Evolutionary conservation across 768 basidiomycete species (phyloP).

Genomic region (Lentinula raphanica): DNA sequence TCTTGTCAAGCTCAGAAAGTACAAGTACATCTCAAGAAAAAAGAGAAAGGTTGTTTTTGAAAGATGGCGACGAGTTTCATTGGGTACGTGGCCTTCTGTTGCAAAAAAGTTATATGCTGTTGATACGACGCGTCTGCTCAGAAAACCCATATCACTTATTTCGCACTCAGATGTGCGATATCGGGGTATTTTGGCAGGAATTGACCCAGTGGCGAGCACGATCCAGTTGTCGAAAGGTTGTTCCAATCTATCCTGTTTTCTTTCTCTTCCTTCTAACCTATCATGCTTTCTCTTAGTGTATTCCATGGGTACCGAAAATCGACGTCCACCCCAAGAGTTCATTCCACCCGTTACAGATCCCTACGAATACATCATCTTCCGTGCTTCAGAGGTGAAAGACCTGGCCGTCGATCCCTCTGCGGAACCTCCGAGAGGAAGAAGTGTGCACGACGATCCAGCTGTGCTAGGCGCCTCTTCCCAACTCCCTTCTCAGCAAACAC

Average conservation of each 20-base stretch:
- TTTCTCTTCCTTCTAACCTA: constrained; percentile 3
- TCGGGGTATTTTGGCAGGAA: constrained; percentile 80
- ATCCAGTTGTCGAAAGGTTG: constrained; percentile 85
- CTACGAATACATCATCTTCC: constrained; percentile 88
- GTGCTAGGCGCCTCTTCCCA: constrained; percentile 63
- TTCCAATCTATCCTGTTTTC: constrained; percentile 8
- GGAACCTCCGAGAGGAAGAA: constrained; percentile 51
- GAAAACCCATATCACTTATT: constrained; percentile 85
- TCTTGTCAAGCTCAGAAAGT: too few relatives aligned
- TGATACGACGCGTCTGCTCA: constrained; percentile 20
- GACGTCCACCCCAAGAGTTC: constrained; percentile 71
- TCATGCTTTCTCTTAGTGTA: constrained; percentile 42
- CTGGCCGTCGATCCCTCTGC: constrained; percentile 58
- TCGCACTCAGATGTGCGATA: constrained; percentile 91
- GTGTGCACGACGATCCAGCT: constrained; percentile 80
- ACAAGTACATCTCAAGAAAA: background rate
- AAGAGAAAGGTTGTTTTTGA: background rate
- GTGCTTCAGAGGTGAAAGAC: constrained; percentile 86
- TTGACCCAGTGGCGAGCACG: constrained; percentile 80
- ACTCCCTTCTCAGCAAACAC: constrained; percentile 13
- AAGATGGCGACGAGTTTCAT: constrained; percentile 75
- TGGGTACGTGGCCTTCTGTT: constrained; percentile 39
- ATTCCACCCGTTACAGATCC: constrained; percentile 81
- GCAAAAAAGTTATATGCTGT: background rate
- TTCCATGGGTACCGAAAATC: constrained; percentile 85